These are phyloP conservation scores for Suhomyces kilbournensis DNA, from an alignment of 805 yeast genomes.

Conservation along the genomic window DNA sequence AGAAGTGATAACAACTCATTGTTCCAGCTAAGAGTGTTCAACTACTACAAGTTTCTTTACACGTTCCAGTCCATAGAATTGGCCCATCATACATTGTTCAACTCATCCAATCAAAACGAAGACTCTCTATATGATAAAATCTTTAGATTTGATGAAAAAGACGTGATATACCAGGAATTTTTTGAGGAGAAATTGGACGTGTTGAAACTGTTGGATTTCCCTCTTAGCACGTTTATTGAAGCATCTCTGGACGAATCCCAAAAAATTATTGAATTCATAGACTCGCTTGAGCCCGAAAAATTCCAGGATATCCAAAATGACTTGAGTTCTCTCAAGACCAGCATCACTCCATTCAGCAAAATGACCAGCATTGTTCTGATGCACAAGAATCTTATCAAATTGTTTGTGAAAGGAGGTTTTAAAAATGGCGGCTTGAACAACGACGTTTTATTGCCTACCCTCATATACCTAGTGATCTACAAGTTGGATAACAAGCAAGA, in stretches of 20 bases:
- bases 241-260: background rate
- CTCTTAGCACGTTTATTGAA: slow-evolving; percentile 31
- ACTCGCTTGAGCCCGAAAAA: slow-evolving; percentile 14
- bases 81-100: slow-evolving; percentile 31
- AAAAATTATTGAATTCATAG: slow-evolving; percentile 14
- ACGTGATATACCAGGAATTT: slow-evolving; percentile 34
- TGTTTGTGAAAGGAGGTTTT: slow-evolving; percentile 14
- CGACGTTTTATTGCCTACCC: slow-evolving; percentile 39
- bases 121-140: slow-evolving; percentile 37
- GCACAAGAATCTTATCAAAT: slow-evolving; percentile 28
- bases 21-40: slow-evolving; percentile 39
- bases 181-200: slow-evolving; percentile 31
- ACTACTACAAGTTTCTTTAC: slow-evolving; percentile 38
- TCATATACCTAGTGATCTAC: slow-evolving; percentile 35
- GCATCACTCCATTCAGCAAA: slow-evolving; percentile 34
- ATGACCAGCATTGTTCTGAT: slow-evolving; percentile 26
- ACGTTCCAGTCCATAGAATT: slow-evolving; percentile 31
- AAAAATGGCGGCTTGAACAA: slow-evolving; percentile 29
- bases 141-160: slow-evolving; percentile 37
- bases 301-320: slow-evolving; percentile 15
- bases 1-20: slow-evolving; percentile 36
- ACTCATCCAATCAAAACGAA: slow-evolving; percentile 24
- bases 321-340: slow-evolving; percentile 17
- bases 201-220: slow-evolving; percentile 24
- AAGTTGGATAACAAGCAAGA: slow-evolving; percentile 22